Percentiles rank a stretch among this genome's conserved stretches.
These are phyloP conservation scores for Orychophragmus violaceus DNA, from an alignment of 345 rosid genomes.

Conservation along the genomic window DNA sequence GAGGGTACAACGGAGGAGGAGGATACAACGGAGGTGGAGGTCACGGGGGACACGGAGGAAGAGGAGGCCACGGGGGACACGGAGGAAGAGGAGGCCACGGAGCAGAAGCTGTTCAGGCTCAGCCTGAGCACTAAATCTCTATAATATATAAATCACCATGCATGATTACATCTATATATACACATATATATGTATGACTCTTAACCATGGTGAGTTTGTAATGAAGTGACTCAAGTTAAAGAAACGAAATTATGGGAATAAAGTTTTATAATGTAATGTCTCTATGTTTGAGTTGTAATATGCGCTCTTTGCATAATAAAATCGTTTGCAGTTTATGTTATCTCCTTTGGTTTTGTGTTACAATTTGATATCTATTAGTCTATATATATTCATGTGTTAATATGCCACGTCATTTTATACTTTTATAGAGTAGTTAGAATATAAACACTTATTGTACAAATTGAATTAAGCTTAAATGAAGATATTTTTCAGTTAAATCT, in stretches of 20 bases:
- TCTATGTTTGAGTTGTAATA: not conserved
- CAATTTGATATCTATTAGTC: too few species aligned
- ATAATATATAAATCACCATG: not conserved
- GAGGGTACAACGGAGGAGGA: not conserved
- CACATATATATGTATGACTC: not conserved
- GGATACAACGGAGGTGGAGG: not conserved
- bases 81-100: slow-evolving; percentile 11
- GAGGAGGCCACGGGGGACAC: not conserved
- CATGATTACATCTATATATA: not conserved
- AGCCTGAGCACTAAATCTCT: not conserved
- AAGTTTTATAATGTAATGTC: not conserved
- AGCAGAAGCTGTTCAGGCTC: slow-evolving; percentile 12
- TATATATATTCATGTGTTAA: too few species aligned
- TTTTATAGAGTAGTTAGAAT: too few species aligned
- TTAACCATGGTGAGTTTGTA: slow-evolving; percentile 11
- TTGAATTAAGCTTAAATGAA: too few species aligned
- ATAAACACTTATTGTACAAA: too few species aligned
- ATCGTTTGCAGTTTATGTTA: too few species aligned
- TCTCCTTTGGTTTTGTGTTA: too few species aligned
- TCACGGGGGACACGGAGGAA: not conserved
- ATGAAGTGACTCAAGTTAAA: slow-evolving; percentile 1
- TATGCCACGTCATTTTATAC: too few species aligned
- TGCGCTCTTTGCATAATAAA: not conserved
- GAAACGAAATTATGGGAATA: not conserved
- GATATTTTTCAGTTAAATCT: too few species aligned